Conservation (phyloP, 371 early-diverging fungal species). For the Dichotomocladium elegans region DNA sequence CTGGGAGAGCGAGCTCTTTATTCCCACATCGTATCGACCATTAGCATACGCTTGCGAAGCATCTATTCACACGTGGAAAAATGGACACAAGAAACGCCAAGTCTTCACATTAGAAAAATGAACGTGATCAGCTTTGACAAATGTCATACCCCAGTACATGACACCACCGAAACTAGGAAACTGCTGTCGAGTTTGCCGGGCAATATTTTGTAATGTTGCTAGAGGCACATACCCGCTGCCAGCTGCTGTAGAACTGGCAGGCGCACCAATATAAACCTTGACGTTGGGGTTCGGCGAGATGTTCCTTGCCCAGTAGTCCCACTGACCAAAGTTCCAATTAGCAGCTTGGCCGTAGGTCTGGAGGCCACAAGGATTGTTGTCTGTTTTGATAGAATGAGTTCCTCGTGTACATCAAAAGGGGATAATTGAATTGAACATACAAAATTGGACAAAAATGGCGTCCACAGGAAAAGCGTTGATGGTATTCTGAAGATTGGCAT, state of each 20-base stretch:
- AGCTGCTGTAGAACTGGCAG: conserved; percentile 55
- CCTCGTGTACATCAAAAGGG: background rate
- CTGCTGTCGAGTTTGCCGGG: conserved; percentile 15
- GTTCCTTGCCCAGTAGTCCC: conserved; percentile 65
- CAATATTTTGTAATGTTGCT: conserved; percentile 22
- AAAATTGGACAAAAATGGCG: conserved; percentile 71
- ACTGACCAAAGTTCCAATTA: conserved; percentile 49
- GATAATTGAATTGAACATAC: conserved; percentile 14
- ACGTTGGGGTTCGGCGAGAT: conserved; percentile 54
- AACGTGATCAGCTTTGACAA: background rate
- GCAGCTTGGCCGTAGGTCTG: conserved; percentile 42
- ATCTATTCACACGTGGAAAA: conserved; percentile 17
- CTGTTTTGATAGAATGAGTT: conserved; percentile 5
- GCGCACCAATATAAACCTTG: conserved; percentile 59
- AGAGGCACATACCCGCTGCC: conserved; percentile 49
- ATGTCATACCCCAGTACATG: conserved; percentile 56
- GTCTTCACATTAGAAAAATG: background rate
- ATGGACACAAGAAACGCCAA: no score
- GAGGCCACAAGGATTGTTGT: conserved; percentile 72
- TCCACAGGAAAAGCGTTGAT: conserved; percentile 60
- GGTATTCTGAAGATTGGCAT: conserved; percentile 44
- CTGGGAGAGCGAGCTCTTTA: conserved; percentile 18
- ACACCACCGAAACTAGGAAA: conserved; percentile 60
- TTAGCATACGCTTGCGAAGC: conserved; percentile 44
- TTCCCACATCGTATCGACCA: conserved; percentile 17